These are phyloP conservation scores for Globisporangium recalcitrans DNA, from an alignment of 352 stramenopile species.

Conservation along the genomic window DNA sequence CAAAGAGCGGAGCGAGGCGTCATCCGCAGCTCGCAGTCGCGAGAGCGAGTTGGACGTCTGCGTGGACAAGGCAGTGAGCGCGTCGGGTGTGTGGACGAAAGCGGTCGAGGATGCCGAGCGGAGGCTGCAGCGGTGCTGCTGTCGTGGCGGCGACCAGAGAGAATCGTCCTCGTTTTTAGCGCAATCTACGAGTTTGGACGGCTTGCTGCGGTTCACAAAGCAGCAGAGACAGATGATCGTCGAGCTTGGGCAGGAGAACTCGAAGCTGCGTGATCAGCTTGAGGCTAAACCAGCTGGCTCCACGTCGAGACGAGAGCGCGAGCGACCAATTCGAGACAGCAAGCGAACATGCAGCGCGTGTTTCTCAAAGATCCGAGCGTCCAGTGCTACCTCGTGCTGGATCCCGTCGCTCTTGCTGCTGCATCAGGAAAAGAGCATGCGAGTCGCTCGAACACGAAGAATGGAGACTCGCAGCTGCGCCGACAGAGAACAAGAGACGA, in stretches of 20 bases:
- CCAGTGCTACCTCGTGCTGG: conserved; percentile 26
- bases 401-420: conserved; percentile 9
- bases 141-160: neutral
- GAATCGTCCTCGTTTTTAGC: neutral
- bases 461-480: neutral
- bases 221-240: conserved; percentile 16
- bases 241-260: conserved; percentile 20
- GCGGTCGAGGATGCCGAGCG: neutral
- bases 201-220: conserved; percentile 12
- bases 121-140: neutral
- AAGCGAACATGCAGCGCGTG: conserved; percentile 11
- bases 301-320: conserved; percentile 21
- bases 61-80: neutral
- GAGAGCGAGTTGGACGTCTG: neutral
- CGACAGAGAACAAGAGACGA: conserved; percentile 8
- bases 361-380: conserved; percentile 22
- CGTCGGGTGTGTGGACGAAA: neutral
- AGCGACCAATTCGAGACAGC: neutral
- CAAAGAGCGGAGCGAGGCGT: conserved; percentile 5
- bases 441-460: neutral
- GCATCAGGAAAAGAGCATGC: neutral
- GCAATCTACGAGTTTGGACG: neutral
- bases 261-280: conserved; percentile 24
- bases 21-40: no score
- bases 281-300: conserved; percentile 18